Evolutionary conservation across 345 rosid species (phyloP).

Genomic region (Crucihimalaya himalaica): DNA sequence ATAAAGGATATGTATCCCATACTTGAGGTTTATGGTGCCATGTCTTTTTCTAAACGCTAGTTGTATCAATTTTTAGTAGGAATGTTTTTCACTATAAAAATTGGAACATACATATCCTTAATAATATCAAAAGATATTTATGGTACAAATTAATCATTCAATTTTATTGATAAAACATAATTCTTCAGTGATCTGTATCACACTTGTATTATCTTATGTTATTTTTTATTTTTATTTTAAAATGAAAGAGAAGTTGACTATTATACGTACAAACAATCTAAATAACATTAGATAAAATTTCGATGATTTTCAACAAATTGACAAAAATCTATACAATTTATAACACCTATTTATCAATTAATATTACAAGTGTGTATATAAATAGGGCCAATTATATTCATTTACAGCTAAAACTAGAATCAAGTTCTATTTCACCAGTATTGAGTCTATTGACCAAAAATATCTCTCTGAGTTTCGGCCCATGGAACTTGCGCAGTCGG

Average conservation of each 20-base stretch:
- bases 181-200: too few species aligned
- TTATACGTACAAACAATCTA: background rate
- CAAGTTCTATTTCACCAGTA: constrained; percentile 3
- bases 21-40: constrained; percentile 9
- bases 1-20: too few species aligned
- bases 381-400: constrained; percentile 1
- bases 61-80: background rate
- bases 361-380: background rate
- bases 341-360: too few species aligned
- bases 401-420: background rate
- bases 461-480: background rate
- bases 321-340: background rate
- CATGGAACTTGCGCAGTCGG: constrained; percentile 32
- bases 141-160: too few species aligned
- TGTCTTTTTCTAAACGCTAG: constrained; percentile 23
- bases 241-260: constrained; percentile 12
- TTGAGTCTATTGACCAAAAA: constrained; percentile 1
- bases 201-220: too few species aligned
- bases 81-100: background rate
- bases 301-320: background rate
- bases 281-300: too few species aligned
- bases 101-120: background rate
- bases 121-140: background rate
- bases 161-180: too few species aligned
- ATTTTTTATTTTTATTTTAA: too few species aligned